These are phyloP conservation scores for Boletus patriciae DNA, from an alignment of 768 basidiomycete species.

Conservation along the genomic window DNA sequence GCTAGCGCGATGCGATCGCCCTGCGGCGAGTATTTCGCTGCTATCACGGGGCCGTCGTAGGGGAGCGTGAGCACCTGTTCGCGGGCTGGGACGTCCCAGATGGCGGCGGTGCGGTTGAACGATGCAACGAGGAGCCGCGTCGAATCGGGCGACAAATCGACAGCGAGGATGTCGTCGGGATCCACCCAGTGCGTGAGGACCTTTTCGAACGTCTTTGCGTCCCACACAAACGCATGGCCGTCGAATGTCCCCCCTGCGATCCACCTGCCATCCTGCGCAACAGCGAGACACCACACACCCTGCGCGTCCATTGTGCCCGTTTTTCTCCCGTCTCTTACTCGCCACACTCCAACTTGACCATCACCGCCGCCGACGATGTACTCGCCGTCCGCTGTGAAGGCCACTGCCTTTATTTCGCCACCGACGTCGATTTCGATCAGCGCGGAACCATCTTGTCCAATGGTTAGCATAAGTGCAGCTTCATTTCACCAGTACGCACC, in stretches of 20 bases:
- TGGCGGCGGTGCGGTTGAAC: neutral
- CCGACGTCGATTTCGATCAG: neutral
- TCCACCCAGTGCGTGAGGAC: neutral
- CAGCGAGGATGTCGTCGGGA: neutral
- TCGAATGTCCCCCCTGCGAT: neutral
- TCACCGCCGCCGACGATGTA: neutral
- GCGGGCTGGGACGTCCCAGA: no score
- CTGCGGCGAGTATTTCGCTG: no score
- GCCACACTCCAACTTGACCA: neutral
- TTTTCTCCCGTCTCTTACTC: neutral
- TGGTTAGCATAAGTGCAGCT: neutral
- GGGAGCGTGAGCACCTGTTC: no score
- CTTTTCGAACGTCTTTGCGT: neutral
- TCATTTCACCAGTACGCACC: neutral
- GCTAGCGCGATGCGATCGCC: no score
- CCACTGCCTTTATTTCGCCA: neutral
- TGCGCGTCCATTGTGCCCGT: neutral
- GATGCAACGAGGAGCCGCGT: neutral
- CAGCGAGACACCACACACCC: neutral
- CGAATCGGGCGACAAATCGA: constrained; percentile 8
- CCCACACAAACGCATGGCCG: neutral
- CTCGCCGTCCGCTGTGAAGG: neutral
- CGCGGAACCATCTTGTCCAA: neutral
- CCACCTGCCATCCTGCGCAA: neutral
- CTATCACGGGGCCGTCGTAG: no score